phyloP scores from a whole-genome alignment of 2,329 filamentous ascomycete genomes.

The Ophiosphaerella korrae region DNA sequence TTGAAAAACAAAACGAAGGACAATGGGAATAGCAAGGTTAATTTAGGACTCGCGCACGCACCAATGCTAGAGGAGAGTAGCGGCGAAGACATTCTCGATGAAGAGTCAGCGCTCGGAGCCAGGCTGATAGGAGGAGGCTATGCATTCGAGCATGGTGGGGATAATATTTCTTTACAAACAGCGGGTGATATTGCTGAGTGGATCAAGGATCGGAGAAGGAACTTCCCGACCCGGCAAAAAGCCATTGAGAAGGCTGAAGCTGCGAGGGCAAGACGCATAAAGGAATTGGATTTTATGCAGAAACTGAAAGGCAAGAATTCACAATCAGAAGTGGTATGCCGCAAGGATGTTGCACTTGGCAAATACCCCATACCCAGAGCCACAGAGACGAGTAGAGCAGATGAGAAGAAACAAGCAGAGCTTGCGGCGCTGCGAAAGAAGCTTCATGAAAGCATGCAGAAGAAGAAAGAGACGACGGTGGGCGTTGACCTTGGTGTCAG shows the following conservation, averaged over 20 bases:
- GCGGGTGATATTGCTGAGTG: slow-evolving; percentile 75
- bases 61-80: slow-evolving; percentile 53
- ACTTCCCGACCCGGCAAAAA: slow-evolving; percentile 79
- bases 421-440: slow-evolving; percentile 43
- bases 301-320: slow-evolving; percentile 28
- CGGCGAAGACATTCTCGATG: slow-evolving; percentile 71
- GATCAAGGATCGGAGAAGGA: slow-evolving; percentile 78
- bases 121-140: slow-evolving; percentile 58
- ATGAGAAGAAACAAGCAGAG: slow-evolving; percentile 19
- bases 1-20: slow-evolving; percentile 26
- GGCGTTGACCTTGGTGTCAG: slow-evolving; percentile 34
- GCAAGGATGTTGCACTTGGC: background rate
- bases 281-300: slow-evolving; percentile 49
- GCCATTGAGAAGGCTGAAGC: slow-evolving; percentile 66
- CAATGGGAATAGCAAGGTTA: slow-evolving; percentile 74
- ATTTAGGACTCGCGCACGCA: slow-evolving; percentile 72
- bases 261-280: slow-evolving; percentile 25
- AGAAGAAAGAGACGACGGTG: slow-evolving; percentile 16
- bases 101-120: slow-evolving; percentile 61
- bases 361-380: background rate
- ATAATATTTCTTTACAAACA: slow-evolving; percentile 58
- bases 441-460: slow-evolving; percentile 40
- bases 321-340: slow-evolving; percentile 13
- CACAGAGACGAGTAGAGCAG: slow-evolving; percentile 7
- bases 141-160: slow-evolving; percentile 62